Evolutionary conservation across 23 red algal genomes (phyloP).

Genomic region (Gracilariopsis chorda): DNA sequence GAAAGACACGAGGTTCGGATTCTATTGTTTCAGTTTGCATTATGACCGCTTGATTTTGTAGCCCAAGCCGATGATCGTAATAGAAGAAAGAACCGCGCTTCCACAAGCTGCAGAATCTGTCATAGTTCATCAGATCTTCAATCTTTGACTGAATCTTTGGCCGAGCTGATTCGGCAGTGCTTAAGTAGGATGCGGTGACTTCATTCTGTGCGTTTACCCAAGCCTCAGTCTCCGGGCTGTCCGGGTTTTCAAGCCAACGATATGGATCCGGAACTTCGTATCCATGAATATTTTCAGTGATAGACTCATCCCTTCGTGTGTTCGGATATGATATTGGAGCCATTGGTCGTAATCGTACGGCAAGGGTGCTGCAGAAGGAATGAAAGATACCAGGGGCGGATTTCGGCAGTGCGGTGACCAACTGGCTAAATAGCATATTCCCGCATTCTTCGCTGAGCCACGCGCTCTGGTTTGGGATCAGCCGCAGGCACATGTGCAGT

Average conservation of each 20-base stretch:
- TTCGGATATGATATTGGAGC: conserved; percentile 3
- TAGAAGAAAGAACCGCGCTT: conserved; percentile 49
- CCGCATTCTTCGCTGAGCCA: too few relatives aligned
- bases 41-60: conserved; percentile 67
- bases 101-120: conserved; percentile 49
- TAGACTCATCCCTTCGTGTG: conserved; percentile 38
- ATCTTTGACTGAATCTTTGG: conserved; percentile 2
- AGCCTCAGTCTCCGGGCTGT: conserved; percentile 50
- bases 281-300: conserved; percentile 68
- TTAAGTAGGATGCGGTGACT: conserved; percentile 51
- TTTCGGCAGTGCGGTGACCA: not conserved
- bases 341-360: not conserved
- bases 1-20: conserved; percentile 53
- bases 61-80: conserved; percentile 51
- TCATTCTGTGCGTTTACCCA: conserved; percentile 57
- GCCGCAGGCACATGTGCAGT: too few relatives aligned
- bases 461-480: too few relatives aligned
- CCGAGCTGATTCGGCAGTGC: conserved; percentile 15
- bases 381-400: not conserved
- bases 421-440: too few relatives aligned
- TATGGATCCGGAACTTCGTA: conserved; percentile 65
- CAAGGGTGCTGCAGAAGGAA: not conserved
- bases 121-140: conserved; percentile 64
- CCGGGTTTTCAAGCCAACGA: conserved; percentile 76
- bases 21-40: conserved; percentile 43